phyloP scores from a whole-genome alignment of 805 yeast genomes.

The Ogataea salicorniae region DNA sequence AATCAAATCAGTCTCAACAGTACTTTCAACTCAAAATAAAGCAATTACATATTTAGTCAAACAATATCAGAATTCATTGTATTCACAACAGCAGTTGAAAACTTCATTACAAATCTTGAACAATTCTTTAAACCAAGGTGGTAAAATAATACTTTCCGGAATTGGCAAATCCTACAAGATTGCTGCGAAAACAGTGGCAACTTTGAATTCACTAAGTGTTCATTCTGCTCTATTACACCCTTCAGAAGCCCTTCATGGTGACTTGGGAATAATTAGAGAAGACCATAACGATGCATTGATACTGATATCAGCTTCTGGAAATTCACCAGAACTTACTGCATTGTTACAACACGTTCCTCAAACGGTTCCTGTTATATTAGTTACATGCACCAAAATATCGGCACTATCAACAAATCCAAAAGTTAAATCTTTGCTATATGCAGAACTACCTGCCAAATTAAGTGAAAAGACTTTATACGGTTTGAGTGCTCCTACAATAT shows the following conservation, averaged over 20 bases:
- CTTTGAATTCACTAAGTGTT: conserved; percentile 73
- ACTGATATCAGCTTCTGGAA: conserved; percentile 75
- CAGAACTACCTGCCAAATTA: conserved; percentile 53
- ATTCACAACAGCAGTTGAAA: conserved; percentile 40
- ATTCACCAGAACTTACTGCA: conserved; percentile 66
- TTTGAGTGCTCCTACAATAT: conserved; percentile 80
- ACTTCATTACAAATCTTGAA: conserved; percentile 40
- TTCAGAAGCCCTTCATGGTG: conserved; percentile 87
- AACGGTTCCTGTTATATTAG: conserved; percentile 48
- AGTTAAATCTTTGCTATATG: conserved; percentile 49
- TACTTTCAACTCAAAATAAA: conserved; percentile 41
- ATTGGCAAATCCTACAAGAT: conserved; percentile 83
- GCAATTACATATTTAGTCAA: conserved; percentile 41
- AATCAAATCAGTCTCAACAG: conserved; percentile 31
- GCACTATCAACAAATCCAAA: conserved; percentile 47
- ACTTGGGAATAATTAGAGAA: conserved; percentile 63
- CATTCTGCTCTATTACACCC: conserved; percentile 71
- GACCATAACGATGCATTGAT: conserved; percentile 53
- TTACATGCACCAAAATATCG: conserved; percentile 60
- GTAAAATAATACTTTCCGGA: conserved; percentile 74
- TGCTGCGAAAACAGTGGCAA: conserved; percentile 73
- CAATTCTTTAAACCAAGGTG: conserved; percentile 41
- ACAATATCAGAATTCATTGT: conserved; percentile 42
- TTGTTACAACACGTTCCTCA: conserved; percentile 54
- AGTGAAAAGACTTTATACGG: conserved; percentile 68